phyloP scores from a whole-genome alignment of 2,329 filamentous ascomycete species.

The Stagonosporopsis cucurbitacearum region DNA sequence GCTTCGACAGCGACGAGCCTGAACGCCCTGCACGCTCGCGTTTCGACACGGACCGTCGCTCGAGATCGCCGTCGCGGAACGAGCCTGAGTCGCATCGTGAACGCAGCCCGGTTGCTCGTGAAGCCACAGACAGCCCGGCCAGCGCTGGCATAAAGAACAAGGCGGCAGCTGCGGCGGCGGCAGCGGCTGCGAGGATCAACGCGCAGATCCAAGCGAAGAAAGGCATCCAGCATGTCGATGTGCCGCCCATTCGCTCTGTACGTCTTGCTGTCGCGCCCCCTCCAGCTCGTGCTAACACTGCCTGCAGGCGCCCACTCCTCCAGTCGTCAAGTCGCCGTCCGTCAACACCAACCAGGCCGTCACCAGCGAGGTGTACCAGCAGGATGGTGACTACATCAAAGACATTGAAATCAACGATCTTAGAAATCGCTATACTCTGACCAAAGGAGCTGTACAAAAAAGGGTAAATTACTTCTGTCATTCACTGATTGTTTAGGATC shows the following conservation, averaged over 20 bases:
- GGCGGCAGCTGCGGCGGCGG: conserved; percentile 79
- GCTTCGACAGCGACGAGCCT: conserved; percentile 90
- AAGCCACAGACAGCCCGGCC: conserved; percentile 55
- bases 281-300: conserved; percentile 27
- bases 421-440: conserved; percentile 94
- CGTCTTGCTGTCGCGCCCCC: conserved; percentile 23
- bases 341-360: conserved; percentile 55
- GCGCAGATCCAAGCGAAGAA: conserved; percentile 67
- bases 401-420: conserved; percentile 99
- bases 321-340: conserved; percentile 61
- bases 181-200: conserved; percentile 66
- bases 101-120: conserved; percentile 75
- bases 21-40: conserved; percentile 68
- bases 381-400: conserved; percentile 97
- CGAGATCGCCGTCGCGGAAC: conserved; percentile 72
- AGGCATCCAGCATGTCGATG: conserved; percentile 87
- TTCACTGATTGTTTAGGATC: conserved; percentile 69
- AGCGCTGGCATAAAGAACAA: conserved; percentile 62
- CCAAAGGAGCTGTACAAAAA: conserved; percentile 96
- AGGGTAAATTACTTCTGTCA: conserved; percentile 90
- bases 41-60: conserved; percentile 71
- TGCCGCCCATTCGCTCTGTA: conserved; percentile 76
- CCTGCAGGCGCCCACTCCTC: conserved; percentile 55
- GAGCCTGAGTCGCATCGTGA: conserved; percentile 74
- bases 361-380: conserved; percentile 86